Evolutionary conservation across 495 filamentous ascomycete genomes (phyloP), one percentile per base, ranked within the genome.

Genomic region (Aspergillus kassunensis): DNA sequence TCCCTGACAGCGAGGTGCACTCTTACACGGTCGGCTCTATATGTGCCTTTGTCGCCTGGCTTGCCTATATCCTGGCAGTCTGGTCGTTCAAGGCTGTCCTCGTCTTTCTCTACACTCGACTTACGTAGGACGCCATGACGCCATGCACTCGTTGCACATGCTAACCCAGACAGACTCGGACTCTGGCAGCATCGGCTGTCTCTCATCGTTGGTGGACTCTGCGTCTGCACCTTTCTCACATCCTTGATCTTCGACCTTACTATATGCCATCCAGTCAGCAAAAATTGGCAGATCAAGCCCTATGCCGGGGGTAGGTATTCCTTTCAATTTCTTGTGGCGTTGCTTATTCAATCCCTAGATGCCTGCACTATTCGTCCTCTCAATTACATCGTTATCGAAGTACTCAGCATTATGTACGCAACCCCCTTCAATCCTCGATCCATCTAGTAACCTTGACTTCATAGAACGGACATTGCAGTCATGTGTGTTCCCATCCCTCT

Each of bases 11-110:
- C 16, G 4, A 51, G 27, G 46, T 54, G 8, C 7, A 29, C 0
- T 5, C 7, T 7, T 18, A 50, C 6, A 24, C 16, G 19, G 19
- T 34, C n/a, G 56, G 56, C 13, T 58, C 56, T 1, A 51, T 46
- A 1, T 40, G 24, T 12, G 56, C 51, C 9, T 58, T 54, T 20
- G 19, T 54, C 9, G 70, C 72, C 3, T 79, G 77, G 76, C 66
- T 70, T 6, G 55, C 65, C 0, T 81, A 80, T 47, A 73, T 69
- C 1, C 65, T 71, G 27, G 53, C 75, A 7, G 56, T 80, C 3
- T 82, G 76, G 75, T 54, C 56, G 0, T 55, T 82, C 33, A 82
- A 82, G 47, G 61, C 71, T 6, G 69, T 73, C 48, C 67, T 79
- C 52, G 62, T 70, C 34, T 61, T 69, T 24, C 77, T 81, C 50